Evolutionary conservation across 2,329 filamentous ascomycete genomes (phyloP).

Genomic region (Botrytis tulipae): DNA sequence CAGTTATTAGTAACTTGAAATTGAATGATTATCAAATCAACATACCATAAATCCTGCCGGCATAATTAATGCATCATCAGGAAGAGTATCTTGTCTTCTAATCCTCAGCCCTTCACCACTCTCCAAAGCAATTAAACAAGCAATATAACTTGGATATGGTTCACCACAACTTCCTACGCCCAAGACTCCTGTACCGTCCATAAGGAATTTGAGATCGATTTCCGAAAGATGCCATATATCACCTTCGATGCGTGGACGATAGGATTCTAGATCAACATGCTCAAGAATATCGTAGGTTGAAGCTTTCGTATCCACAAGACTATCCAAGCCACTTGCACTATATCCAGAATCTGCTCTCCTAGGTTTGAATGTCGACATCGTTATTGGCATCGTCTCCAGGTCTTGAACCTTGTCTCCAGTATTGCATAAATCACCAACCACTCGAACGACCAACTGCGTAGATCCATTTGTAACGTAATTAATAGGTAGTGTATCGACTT

Average conservation of each 20-base stretch:
- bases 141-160: conserved; percentile 47
- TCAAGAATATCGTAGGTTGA: conserved; percentile 32
- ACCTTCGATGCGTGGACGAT: conserved; percentile 48
- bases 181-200: conserved; percentile 59
- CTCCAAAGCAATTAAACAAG: conserved; percentile 39
- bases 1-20: neutral
- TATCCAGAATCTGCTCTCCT: conserved; percentile 12
- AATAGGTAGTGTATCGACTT: conserved; percentile 36
- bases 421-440: conserved; percentile 34
- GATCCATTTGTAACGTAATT: conserved; percentile 37
- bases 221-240: conserved; percentile 58
- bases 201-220: conserved; percentile 56
- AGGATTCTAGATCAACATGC: conserved; percentile 31
- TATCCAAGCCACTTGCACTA: conserved; percentile 9
- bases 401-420: conserved; percentile 25
- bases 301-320: conserved; percentile 26
- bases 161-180: conserved; percentile 59
- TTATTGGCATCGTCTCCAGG: conserved; percentile 1
- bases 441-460: conserved; percentile 33
- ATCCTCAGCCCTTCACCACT: conserved; percentile 33
- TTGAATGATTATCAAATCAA: neutral
- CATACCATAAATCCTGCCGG: conserved; percentile 36
- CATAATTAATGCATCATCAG: conserved; percentile 34
- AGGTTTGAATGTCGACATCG: conserved; percentile 2
- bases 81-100: conserved; percentile 33